Evolutionary conservation across 257 asterid species (phyloP).

Genomic region (Eucommia ulmoides): DNA sequence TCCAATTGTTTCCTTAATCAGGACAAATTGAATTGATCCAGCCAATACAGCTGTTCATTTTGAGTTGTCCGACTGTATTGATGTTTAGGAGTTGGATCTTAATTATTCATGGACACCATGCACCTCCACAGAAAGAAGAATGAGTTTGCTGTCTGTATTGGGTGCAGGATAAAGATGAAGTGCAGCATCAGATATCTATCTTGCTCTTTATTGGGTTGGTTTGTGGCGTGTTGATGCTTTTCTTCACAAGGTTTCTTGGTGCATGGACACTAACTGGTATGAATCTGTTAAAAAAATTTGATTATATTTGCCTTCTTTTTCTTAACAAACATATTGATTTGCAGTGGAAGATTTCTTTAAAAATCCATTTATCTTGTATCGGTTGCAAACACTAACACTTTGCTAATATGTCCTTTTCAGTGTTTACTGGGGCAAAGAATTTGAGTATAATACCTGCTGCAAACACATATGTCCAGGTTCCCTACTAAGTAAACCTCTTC

Average conservation of each 20-base stretch:
- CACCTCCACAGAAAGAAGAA: too few species aligned
- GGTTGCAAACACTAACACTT: too few species aligned
- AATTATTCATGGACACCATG: too few species aligned
- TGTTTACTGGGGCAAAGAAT: slow-evolving; percentile 75
- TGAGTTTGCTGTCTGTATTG: too few species aligned
- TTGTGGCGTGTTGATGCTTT: slow-evolving; percentile 63
- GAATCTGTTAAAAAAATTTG: slow-evolving; percentile 3
- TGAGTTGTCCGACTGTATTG: too few species aligned
- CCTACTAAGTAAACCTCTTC: background rate
- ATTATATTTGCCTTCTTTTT: too few species aligned
- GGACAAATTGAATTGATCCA: background rate
- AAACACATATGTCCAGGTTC: slow-evolving; percentile 83
- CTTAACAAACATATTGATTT: background rate
- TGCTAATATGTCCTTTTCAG: slow-evolving; percentile 25
- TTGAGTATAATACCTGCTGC: slow-evolving; percentile 66
- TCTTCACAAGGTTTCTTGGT: slow-evolving; percentile 63
- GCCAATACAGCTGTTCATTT: too few species aligned
- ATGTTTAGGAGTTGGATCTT: too few species aligned
- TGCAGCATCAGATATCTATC: slow-evolving; percentile 85
- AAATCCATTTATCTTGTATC: background rate
- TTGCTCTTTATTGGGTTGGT: slow-evolving; percentile 78
- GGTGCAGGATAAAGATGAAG: slow-evolving; percentile 63
- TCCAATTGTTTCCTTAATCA: background rate
- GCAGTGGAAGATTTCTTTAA: background rate
- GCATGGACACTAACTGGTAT: slow-evolving; percentile 69